phyloP scores from a whole-genome alignment of 441 rosid genomes.

The Hura crepitans region DNA sequence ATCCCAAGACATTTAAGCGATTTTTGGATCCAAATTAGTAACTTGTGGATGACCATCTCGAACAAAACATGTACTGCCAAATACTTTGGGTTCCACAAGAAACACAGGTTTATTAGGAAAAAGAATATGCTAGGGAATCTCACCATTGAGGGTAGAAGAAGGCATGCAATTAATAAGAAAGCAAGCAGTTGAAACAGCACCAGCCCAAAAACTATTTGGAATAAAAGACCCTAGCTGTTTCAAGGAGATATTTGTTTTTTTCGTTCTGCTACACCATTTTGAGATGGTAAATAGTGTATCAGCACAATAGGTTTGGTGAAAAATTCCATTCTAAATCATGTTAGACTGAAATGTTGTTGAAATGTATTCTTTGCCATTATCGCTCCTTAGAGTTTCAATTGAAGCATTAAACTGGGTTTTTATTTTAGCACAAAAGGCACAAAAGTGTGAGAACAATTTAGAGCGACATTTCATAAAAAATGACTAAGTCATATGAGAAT shows the following conservation, averaged over 20 bases:
- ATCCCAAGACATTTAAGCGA: not conserved
- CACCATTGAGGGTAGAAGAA: no score
- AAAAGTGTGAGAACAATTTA: not conserved
- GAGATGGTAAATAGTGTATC: not conserved
- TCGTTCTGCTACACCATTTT: not conserved
- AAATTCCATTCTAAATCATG: no score
- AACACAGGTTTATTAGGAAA: no score
- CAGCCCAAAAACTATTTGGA: not conserved
- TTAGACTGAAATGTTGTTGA: no score
- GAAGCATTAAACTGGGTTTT: not conserved
- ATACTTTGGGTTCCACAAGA: not conserved
- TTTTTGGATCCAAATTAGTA: not conserved
- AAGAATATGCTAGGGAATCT: not conserved
- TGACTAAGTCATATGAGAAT: no score
- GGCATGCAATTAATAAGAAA: no score
- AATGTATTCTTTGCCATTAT: not conserved
- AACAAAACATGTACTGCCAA: not conserved
- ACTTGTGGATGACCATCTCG: not conserved
- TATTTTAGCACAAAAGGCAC: not conserved
- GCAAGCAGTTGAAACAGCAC: not conserved
- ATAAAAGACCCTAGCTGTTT: not conserved
- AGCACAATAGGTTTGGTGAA: no score
- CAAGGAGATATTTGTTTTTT: not conserved
- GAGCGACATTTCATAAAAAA: not conserved
- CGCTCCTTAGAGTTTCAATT: not conserved